Base-by-base conservation (phyloP, 106 monocot species). In the Chionographis japonica region DNA sequence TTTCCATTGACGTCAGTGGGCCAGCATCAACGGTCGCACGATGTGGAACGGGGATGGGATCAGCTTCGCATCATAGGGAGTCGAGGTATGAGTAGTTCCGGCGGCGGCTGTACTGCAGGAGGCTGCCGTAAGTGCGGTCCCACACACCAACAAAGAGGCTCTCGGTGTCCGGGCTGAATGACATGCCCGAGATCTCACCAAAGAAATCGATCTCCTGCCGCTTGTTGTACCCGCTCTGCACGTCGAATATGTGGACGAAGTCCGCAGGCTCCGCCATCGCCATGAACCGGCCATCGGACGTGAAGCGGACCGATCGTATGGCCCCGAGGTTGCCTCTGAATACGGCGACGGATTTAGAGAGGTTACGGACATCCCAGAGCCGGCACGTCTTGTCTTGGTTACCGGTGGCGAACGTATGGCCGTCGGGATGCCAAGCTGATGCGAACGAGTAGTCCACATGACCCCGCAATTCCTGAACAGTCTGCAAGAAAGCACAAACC, bases 121-220 rank as follows among this genome's bases (percentile, higher is more conserved):
- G 71, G 65, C 92, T 93, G 5, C 88, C 92, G 46, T 83, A 89
- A 2, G 70, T 86, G 7, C 81, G 74, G 64, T 93, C 92, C 73
- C 85, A 85, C 11, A 93, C 81, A 41, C 92, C 92, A 8, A 93
- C 68, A 72, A 83, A 93, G 38, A 93, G 76, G 15, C 83, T 71
- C 67, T 86, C 92, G 0, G 80, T 71, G 52, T 93, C 89, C 0
- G 92, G 92, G 63, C 86, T 93, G 56, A 93, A 93, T 15, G 83
- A 81, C 27, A 89, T 68, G 4, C 92, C 92, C 0, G 86, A 80
- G 20, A 85, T 75, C 38, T 85, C 85, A 37, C 85, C 85, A n/a
- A 85, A 85, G 70, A 85, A 85, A 52, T 85, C 85, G 15, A 85
- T 70, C 39, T 85, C 85, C 60, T 85, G 85, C 15, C 74, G 52